Evolutionary conservation across 2,329 filamentous ascomycete species (phyloP).

Genomic region (Paraphaeosphaeria sporulosa): DNA sequence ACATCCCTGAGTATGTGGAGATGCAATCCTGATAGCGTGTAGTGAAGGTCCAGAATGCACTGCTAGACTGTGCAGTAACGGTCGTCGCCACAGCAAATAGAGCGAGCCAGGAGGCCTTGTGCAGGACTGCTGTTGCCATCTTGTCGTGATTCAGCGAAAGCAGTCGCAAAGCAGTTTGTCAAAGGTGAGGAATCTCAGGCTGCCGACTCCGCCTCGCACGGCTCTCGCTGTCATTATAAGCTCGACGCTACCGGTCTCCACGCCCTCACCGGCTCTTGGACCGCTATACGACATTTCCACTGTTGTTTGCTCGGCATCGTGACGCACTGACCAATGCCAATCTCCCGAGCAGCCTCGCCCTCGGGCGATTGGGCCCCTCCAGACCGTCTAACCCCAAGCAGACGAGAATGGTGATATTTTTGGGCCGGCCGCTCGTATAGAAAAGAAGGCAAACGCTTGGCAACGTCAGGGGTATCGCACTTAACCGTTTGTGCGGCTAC

Average conservation of each 20-base stretch:
- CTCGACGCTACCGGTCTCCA: constrained; percentile 6
- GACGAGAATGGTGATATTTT: constrained; percentile 17
- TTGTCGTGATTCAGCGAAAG: constrained; percentile 14
- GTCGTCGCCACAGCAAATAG: constrained; percentile 22
- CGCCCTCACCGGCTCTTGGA: constrained; percentile 11
- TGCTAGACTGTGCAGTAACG: constrained; percentile 22
- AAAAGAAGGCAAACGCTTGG: constrained; percentile 3
- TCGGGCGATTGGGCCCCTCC: constrained; percentile 2
- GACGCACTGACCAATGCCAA: constrained; percentile 7
- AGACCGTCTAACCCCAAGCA: neutral
- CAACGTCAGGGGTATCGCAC: constrained; percentile 2
- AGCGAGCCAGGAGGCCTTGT: constrained; percentile 22
- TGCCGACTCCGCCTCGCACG: constrained; percentile 19
- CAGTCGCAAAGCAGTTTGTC: constrained; percentile 8
- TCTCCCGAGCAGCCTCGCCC: constrained; percentile 6
- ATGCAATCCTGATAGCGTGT: constrained; percentile 25
- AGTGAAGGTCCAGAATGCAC: constrained; percentile 36
- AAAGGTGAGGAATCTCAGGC: constrained; percentile 20
- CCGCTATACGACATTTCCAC: neutral
- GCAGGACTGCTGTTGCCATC: constrained; percentile 27
- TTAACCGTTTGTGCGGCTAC: neutral
- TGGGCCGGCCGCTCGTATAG: constrained; percentile 15
- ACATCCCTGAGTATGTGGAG: constrained; percentile 18
- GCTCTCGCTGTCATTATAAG: constrained; percentile 31
- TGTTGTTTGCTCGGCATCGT: constrained; percentile 10